Evolutionary conservation across 306 rosid species (phyloP), one percentile per base, ranked within the genome.

Genomic region (Vigna mungo): DNA sequence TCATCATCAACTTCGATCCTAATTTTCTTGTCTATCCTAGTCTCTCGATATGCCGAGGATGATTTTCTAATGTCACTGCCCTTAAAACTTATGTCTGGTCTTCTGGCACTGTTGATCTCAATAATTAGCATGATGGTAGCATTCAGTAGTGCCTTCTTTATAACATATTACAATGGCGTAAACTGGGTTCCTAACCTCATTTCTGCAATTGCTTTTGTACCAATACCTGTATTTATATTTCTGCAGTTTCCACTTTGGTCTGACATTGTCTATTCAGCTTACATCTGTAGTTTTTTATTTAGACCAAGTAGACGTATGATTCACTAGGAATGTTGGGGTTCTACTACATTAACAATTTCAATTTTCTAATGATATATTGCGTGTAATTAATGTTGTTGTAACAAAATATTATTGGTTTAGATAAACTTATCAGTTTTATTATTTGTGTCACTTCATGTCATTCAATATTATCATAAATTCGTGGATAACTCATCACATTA

Each of bases 1-100:
- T 72, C 90, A 20, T 86, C 95, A 0, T 16, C 86, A 12, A 76
- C 86, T 1, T 79, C 92, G 17, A 73, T 75, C 7, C 43, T 90
- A 0, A 83, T 88, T 59, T 89, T 89, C 55, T 70, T 85, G 77
- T 87, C 86, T 21, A 82, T 86, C 60, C 88, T 89, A 11, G 82
- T 83, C 0, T 84, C 95, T 0, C 80, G 92, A 9, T 90, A 88
- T 6, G 84, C 87, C 0, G 90, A 88, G 25, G 54, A 71, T 0
- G 89, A 89, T 13, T 89, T 89, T 41, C 80, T 69, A 15, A 76
- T 0, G 32, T 79, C 91, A 20, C 44, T 89, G 14, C 93, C 91
- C 0, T 8, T 37, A 54, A 89, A 80, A 84, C 48, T 89, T 63
- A 83, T 85, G 27, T 30, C 32, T 8, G 93, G 89, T 20, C 62